Conservation (phyloP, 2,329 filamentous ascomycete species). For the Rhinocladiella mackenziei region DNA sequence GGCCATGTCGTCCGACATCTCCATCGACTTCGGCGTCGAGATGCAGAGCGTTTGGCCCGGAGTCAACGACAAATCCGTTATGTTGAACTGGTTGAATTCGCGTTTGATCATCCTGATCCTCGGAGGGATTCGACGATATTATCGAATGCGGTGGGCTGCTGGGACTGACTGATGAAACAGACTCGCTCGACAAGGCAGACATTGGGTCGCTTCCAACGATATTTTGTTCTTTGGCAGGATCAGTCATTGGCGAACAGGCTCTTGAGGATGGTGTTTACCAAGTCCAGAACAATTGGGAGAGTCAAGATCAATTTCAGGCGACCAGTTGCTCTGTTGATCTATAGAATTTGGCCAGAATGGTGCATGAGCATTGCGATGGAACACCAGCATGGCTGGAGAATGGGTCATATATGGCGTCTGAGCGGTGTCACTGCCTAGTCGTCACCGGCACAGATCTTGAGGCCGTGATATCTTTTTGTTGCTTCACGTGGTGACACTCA, state of each 20-base stretch:
- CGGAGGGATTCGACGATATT: constrained; percentile 1
- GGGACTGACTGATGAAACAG: constrained; percentile 1
- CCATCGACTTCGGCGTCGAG: constrained; percentile 1
- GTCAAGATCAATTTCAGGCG: constrained; percentile 6
- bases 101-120: background rate
- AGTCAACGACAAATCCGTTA: background rate
- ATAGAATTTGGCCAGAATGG: constrained; percentile 11
- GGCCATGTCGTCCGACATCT: constrained; percentile 2
- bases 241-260: constrained; percentile 12
- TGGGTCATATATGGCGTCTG: constrained; percentile 3
- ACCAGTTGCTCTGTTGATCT: constrained; percentile 5
- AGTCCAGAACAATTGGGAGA: constrained; percentile 1
- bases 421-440: constrained; percentile 9
- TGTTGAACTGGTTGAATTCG: background rate
- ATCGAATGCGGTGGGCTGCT: constrained; percentile 8
- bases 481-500: no score
- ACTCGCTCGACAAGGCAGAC: constrained; percentile 12
- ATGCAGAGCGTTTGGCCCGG: background rate
- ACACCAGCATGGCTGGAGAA: constrained; percentile 20
- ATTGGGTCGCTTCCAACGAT: constrained; percentile 4
- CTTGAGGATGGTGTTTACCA: constrained; percentile 16
- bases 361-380: constrained; percentile 17
- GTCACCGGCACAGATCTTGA: background rate
- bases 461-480: no score
- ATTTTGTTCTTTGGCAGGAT: constrained; percentile 11